A percentile compares a stretch with the other conserved stretches of the same genome.
phyloP scores from a whole-genome alignment of 2,329 filamentous ascomycete species.

The Periconia sp. region DNA sequence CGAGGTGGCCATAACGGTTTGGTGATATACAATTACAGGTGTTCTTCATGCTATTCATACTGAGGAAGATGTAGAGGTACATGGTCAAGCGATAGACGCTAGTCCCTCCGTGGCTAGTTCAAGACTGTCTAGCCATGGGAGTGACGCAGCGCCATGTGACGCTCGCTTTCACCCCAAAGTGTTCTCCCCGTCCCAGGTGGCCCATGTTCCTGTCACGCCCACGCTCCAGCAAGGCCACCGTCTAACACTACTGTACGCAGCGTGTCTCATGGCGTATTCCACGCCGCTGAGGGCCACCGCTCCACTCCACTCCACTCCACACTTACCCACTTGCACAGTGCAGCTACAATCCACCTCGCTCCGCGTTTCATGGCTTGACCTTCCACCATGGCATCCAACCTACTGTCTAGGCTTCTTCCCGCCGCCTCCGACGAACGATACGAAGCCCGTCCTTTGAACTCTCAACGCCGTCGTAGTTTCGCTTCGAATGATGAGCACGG shows the following conservation, averaged over 20 bases:
- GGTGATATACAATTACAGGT: too few species aligned
- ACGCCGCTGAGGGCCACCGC: constrained; percentile 17
- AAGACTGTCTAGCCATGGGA: background rate
- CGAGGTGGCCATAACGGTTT: background rate
- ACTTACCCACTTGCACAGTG: constrained; percentile 13
- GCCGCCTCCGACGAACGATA: constrained; percentile 51
- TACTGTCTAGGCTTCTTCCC: constrained; percentile 56
- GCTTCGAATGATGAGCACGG: constrained; percentile 44
- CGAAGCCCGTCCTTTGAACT: constrained; percentile 41
- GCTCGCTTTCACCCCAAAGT: constrained; percentile 16
- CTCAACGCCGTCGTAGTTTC: constrained; percentile 22
- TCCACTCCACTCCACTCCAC: constrained; percentile 18
- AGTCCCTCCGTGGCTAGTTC: too few species aligned
- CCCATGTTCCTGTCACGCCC: background rate
- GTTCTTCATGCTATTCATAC: too few species aligned
- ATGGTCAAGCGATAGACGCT: constrained; percentile 10
- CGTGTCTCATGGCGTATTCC: constrained; percentile 23
- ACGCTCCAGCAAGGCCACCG: constrained; percentile 22
- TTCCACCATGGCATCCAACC: constrained; percentile 55
- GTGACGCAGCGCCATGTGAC: constrained; percentile 21
- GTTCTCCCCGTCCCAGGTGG: constrained; percentile 1
- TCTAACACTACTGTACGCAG: constrained; percentile 13
- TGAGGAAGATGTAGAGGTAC: too few species aligned
- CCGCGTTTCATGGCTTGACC: constrained; percentile 26
- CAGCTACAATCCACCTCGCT: constrained; percentile 12